Percentiles rank a stretch among this genome's conserved stretches.
Evolutionary conservation across 2,329 filamentous ascomycete genomes (phyloP).

Genomic region (Colletotrichum cereale): DNA sequence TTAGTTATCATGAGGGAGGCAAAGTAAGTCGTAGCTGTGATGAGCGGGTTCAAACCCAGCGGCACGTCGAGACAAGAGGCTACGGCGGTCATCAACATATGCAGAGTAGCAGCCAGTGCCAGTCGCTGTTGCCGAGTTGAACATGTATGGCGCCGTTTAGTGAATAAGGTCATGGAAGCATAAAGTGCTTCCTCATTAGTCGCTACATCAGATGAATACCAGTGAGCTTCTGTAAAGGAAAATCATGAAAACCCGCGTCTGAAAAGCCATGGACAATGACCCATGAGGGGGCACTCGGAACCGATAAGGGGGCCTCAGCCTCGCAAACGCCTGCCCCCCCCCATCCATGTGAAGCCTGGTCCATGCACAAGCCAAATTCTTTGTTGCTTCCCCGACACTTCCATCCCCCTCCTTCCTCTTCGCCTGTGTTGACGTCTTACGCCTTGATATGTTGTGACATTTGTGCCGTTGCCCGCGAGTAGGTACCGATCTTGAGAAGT

Average conservation of each 20-base stretch:
- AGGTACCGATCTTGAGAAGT: slow-evolving; percentile 29
- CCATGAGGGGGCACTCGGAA: slow-evolving; percentile 9
- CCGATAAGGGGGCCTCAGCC: slow-evolving; percentile 14
- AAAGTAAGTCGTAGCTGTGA: not conserved
- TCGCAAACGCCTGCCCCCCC: slow-evolving; percentile 32
- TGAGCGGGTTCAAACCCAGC: not conserved
- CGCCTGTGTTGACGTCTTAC: slow-evolving; percentile 16
- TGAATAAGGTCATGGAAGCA: slow-evolving; percentile 15
- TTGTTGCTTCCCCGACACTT: not conserved
- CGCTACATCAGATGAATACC: slow-evolving; percentile 39
- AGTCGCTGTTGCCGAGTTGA: not conserved
- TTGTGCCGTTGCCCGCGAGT: slow-evolving; percentile 20
- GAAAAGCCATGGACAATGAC: slow-evolving; percentile 22
- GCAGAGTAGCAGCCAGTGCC: not conserved
- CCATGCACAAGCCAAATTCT: slow-evolving; percentile 28
- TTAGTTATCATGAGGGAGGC: not conserved
- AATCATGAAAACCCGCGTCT: slow-evolving; percentile 34
- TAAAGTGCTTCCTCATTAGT: slow-evolving; percentile 34
- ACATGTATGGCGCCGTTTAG: not conserved
- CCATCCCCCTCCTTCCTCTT: slow-evolving; percentile 11
- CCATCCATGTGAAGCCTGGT: slow-evolving; percentile 13
- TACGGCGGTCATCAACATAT: not conserved
- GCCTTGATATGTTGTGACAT: slow-evolving; percentile 24
- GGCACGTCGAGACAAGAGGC: not conserved
- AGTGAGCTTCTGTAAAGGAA: slow-evolving; percentile 34